phyloP scores from a whole-genome alignment of 148 eudicot genomes.

The Camellia sinensis region DNA sequence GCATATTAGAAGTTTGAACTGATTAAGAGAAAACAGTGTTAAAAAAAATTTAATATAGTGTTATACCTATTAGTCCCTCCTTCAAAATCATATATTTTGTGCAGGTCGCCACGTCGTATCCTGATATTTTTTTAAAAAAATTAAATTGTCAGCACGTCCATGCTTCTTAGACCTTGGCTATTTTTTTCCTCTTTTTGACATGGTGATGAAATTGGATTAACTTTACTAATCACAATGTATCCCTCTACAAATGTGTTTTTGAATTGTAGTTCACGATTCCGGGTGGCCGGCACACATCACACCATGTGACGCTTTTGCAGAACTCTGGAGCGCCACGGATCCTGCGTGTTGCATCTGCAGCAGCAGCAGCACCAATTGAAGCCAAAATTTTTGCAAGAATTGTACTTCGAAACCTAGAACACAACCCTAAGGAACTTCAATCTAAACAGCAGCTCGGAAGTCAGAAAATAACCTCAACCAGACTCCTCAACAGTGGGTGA shows the following conservation, averaged over 20 bases:
- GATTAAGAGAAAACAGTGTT: too few relatives aligned
- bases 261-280: conserved; percentile 72
- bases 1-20: too few relatives aligned
- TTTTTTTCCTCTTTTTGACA: not conserved
- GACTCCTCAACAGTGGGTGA: not conserved
- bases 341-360: conserved; percentile 80
- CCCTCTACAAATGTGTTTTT: conserved; percentile 5
- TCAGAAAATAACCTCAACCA: not conserved
- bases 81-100: too few relatives aligned
- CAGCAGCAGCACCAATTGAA: conserved; percentile 61
- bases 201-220: not conserved
- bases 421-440: conserved; percentile 45
- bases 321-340: conserved; percentile 68
- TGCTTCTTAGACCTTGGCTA: not conserved
- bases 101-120: too few relatives aligned
- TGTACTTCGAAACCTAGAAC: conserved; percentile 84
- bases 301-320: conserved; percentile 69
- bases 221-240: not conserved
- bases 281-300: conserved; percentile 74
- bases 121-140: too few relatives aligned
- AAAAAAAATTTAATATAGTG: too few relatives aligned
- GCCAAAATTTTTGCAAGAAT: conserved; percentile 81
- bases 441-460: conserved; percentile 14
- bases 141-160: too few relatives aligned
- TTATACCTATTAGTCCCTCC: too few relatives aligned